Percentiles rank a stretch among this genome's conserved stretches.
phyloP scores from a whole-genome alignment of 192 early-diverging fungal species.

The Mortierella claussenii region DNA sequence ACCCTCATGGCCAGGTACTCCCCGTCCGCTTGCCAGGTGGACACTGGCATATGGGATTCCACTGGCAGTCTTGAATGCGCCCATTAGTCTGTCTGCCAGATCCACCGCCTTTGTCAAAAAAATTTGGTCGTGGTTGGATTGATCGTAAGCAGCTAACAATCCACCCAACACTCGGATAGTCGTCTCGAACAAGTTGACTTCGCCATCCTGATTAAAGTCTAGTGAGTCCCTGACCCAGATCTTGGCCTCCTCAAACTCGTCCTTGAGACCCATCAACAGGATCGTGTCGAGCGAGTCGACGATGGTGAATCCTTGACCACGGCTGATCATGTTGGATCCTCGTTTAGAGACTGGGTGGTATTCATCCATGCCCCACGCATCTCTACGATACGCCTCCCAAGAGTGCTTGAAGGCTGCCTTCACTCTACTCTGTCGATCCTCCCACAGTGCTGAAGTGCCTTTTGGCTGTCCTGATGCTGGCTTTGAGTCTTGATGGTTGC shows the following conservation, averaged over 20 bases:
- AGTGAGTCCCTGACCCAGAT: constrained; percentile 69
- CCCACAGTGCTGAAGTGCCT: constrained; percentile 35
- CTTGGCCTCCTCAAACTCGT: constrained; percentile 78
- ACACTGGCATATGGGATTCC: constrained; percentile 76
- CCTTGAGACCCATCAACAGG: constrained; percentile 76
- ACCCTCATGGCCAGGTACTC: constrained; percentile 62
- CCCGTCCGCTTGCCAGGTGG: constrained; percentile 57
- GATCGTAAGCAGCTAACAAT: constrained; percentile 81
- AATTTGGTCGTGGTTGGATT: constrained; percentile 72
- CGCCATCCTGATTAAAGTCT: constrained; percentile 72
- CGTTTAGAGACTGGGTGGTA: constrained; percentile 76
- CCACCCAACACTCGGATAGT: constrained; percentile 90
- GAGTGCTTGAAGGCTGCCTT: constrained; percentile 76
- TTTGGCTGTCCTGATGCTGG: too few species aligned
- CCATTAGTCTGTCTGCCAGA: constrained; percentile 77
- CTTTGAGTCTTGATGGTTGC: too few species aligned
- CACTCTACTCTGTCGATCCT: constrained; percentile 66
- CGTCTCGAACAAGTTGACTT: constrained; percentile 86
- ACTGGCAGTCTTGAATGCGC: constrained; percentile 73
- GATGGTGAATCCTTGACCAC: constrained; percentile 76
- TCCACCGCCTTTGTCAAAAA: constrained; percentile 79
- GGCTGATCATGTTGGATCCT: constrained; percentile 70
- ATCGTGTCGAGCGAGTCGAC: constrained; percentile 90
- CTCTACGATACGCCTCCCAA: constrained; percentile 83
- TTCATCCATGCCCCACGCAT: constrained; percentile 90